A percentile compares a stretch with the other conserved stretches of the same genome.
Conservation (phyloP, 345 rosid genomes). For the Gossypium arboreum region DNA sequence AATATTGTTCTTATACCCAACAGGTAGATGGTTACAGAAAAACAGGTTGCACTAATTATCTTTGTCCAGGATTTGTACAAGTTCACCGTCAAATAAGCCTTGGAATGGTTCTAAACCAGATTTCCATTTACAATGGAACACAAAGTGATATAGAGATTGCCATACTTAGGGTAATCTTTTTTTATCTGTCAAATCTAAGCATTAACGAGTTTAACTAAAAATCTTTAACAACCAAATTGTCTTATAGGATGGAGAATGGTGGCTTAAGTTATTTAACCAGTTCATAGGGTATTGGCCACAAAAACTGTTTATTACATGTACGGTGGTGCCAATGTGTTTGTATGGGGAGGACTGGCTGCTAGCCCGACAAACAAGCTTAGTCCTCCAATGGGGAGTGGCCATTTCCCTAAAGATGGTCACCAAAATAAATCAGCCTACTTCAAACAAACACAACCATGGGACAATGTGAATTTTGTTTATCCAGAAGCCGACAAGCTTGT, state of each 20-base stretch:
- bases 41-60: not conserved
- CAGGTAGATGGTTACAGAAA: conserved; percentile 2
- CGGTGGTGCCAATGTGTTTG: not conserved
- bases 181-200: not conserved
- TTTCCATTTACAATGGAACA: not conserved
- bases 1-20: not conserved
- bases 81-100: not conserved
- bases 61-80: conserved; percentile 16
- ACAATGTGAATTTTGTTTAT: not conserved
- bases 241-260: conserved; percentile 30
- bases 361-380: not conserved
- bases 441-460: not conserved
- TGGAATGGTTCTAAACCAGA: not conserved
- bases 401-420: not conserved
- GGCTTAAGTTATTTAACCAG: conserved; percentile 16
- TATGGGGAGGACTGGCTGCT: not conserved
- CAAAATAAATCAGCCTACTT: not conserved
- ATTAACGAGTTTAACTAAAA: not conserved
- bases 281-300: conserved; percentile 30
- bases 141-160: not conserved
- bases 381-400: conserved; percentile 8
- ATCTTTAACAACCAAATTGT: not conserved
- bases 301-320: conserved; percentile 14
- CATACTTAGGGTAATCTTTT: not conserved
- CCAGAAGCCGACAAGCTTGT: not conserved